A percentile compares a stretch with the other conserved stretches of the same genome.
phyloP scores from a whole-genome alignment of 768 basidiomycete genomes.

The Agaricus bisporus region DNA sequence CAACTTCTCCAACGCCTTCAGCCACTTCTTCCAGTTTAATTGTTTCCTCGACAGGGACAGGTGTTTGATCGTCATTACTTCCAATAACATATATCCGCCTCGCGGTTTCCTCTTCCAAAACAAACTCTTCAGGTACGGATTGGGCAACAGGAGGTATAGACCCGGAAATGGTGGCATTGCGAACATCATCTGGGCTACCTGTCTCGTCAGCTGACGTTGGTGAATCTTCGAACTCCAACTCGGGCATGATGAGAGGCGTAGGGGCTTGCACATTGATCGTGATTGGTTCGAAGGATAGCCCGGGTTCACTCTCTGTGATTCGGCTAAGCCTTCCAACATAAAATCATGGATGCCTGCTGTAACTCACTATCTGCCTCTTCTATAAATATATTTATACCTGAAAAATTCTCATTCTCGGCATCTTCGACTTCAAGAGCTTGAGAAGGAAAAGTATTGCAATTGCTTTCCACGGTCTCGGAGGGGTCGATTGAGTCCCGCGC shows the following conservation, averaged over 20 bases:
- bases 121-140: not conserved
- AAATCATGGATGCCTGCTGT: not conserved
- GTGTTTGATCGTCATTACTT: not conserved
- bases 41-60: not conserved
- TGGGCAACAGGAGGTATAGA: not conserved
- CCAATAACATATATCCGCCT: not conserved
- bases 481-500: not conserved
- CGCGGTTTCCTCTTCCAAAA: not conserved
- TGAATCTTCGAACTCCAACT: not conserved
- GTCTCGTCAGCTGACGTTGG: not conserved
- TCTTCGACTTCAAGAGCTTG: conserved; percentile 3
- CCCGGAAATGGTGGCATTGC: not conserved
- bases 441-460: not conserved
- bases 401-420: not conserved
- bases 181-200: not conserved
- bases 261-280: not conserved
- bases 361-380: conserved; percentile 1
- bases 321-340: not conserved
- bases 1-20: not conserved
- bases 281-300: not conserved
- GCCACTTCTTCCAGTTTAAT: not conserved
- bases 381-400: not conserved
- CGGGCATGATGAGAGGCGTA: not conserved
- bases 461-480: not conserved
- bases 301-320: not conserved